phyloP scores from a whole-genome alignment of 2,329 filamentous ascomycete genomes.

The Zymoseptoria pseudotritici region DNA sequence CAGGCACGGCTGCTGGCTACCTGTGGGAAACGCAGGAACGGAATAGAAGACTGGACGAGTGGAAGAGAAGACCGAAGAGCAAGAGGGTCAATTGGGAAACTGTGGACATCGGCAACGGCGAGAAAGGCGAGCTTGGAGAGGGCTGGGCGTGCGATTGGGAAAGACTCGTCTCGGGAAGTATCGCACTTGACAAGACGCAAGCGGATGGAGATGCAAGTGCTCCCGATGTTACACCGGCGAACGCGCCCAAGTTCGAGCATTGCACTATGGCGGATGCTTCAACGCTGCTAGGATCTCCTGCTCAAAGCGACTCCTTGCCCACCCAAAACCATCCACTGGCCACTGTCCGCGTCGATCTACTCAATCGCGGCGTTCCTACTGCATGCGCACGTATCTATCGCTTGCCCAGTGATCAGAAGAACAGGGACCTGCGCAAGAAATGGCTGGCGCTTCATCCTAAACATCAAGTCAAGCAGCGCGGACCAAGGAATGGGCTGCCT shows the following conservation, averaged over 20 bases:
- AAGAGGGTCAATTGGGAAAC: conserved; percentile 70
- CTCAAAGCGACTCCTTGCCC: background rate
- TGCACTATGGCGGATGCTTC: background rate
- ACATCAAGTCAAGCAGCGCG: conserved; percentile 19
- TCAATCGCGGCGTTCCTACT: conserved; percentile 62
- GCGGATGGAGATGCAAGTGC: too few relatives aligned
- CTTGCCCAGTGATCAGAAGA: conserved; percentile 50
- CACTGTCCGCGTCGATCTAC: conserved; percentile 59
- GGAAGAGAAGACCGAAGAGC: conserved; percentile 72
- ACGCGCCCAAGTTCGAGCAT: background rate
- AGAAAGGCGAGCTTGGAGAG: conserved; percentile 73
- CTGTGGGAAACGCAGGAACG: conserved; percentile 67
- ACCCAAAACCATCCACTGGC: conserved; percentile 39
- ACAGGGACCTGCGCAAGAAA: conserved; percentile 49
- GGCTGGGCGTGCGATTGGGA: conserved; percentile 84
- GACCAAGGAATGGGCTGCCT: conserved; percentile 19
- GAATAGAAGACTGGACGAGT: conserved; percentile 52
- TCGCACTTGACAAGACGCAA: background rate
- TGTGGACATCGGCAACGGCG: conserved; percentile 63
- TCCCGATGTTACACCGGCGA: background rate
- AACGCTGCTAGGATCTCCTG: background rate
- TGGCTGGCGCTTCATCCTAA: conserved; percentile 59
- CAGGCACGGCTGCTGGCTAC: conserved; percentile 70
- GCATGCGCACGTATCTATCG: conserved; percentile 78
- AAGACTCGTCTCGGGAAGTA: conserved; percentile 43